Percentiles rank a stretch among this genome's conserved stretches.
phyloP scores from a whole-genome alignment of 2,329 filamentous ascomycete genomes.

The Trichoderma brevicompactum region DNA sequence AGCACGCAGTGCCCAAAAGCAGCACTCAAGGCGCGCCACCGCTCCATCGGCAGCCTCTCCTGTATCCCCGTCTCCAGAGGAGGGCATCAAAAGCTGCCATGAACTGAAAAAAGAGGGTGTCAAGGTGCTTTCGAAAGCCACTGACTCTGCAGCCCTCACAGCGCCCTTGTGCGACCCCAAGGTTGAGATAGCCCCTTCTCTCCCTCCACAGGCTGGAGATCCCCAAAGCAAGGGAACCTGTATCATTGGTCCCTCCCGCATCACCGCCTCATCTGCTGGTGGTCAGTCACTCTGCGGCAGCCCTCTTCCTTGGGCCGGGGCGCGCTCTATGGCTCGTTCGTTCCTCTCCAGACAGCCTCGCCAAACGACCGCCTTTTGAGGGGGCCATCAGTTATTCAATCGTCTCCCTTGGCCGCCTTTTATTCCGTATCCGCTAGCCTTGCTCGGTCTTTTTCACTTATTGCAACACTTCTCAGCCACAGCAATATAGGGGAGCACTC shows the following conservation, averaged over 20 bases:
- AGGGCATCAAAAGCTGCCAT: background rate
- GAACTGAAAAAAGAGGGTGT: slow-evolving; percentile 11
- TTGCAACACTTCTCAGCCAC: background rate
- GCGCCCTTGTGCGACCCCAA: slow-evolving; percentile 28
- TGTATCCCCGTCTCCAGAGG: background rate
- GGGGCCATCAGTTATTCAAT: background rate
- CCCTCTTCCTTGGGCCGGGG: slow-evolving; percentile 7
- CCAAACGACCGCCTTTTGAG: background rate
- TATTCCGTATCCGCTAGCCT: slow-evolving; percentile 3
- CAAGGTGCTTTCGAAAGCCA: slow-evolving; percentile 6
- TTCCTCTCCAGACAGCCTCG: slow-evolving; percentile 1
- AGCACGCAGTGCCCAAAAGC: background rate
- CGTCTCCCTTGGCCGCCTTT: no score
- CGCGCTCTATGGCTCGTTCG: background rate
- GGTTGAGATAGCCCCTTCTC: slow-evolving; percentile 24
- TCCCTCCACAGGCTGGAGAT: slow-evolving; percentile 23
- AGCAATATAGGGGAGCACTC: no score
- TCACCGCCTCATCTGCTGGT: slow-evolving; percentile 25
- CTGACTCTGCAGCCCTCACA: slow-evolving; percentile 5
- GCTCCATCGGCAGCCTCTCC: background rate
- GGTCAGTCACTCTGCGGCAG: slow-evolving; percentile 12
- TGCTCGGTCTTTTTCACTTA: background rate
- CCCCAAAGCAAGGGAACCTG: slow-evolving; percentile 26
- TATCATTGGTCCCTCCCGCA: slow-evolving; percentile 30
- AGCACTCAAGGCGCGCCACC: background rate